Base-by-base conservation (phyloP, 495 filamentous ascomycete genomes). In the Xylaria longipes region DNA sequence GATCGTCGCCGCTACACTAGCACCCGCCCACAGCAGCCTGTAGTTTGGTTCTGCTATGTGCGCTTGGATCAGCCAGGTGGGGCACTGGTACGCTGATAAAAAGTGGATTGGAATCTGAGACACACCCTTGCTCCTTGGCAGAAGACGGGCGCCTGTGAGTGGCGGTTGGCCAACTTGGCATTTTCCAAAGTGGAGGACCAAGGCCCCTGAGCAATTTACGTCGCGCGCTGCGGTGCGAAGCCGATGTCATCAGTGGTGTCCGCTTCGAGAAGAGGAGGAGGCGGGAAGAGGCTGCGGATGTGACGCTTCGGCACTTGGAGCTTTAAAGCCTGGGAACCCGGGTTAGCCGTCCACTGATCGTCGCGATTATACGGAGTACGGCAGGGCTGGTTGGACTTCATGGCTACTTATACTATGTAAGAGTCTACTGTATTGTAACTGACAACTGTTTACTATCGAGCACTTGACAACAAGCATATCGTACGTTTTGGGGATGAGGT, bases 151-250 rank as follows among this genome's bases (percentile, higher is more conserved):
- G 63, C 41, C 25, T 69, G 25, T 74, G 72, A 77, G 58, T 77
- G 77, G 50, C 56, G 3, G 57, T 58, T 54, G 45, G 46, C 61
- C 66, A 45, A 72, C 74, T 73, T 71, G 73, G 62, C 73, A 5
- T 31, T 52, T 52, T 68, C 65, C 60, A 73, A 63, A 71, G 72
- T 77, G 77, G 73, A 72, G 72, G 73, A n/a, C 62, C 68, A 61
- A 69, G 71, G 75, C 77, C 75, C 75, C 73, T 79, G 77, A 74
- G 74, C 68, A 77, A 79, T 77, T 79, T 79, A 72, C 45, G 46
- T 64, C 65, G 33, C 45, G 69, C 68, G 43, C 52, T 33, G 46
- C 8, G n/a, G 27, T 33, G 52, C 65, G 29, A 57, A 58, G 65
- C 68, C 68, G 68, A 70, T 70, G 65, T 67, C 65, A 67, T 67